Evolutionary conservation across 2,329 filamentous ascomycete species (phyloP), one percentile per base, ranked within the genome.

Genomic region (Teratosphaeria epicoccoides): DNA sequence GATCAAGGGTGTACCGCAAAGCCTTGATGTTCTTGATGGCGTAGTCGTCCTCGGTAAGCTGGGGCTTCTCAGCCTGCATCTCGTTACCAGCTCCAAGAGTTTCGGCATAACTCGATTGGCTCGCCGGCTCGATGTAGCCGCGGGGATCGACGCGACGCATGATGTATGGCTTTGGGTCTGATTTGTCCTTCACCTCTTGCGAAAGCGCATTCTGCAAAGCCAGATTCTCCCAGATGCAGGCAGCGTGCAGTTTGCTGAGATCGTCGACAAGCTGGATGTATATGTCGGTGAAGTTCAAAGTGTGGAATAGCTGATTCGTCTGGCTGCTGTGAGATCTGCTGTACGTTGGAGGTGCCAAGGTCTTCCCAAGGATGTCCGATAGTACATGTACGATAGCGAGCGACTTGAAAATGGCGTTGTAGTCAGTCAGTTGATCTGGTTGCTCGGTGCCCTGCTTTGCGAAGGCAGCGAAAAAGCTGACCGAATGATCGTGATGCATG

Each of bases 151-250:
- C 53, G 20, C 62, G 61, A 10, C 63, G 58, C 49, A 60, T 59
- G 25, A 58, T 54, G 54, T 60, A 63, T 6, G 58, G 54, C 46
- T 67, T 67, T 33, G 74, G 69, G 24, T 72, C 68, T 11, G 73
- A 73, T 40, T 69, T 66, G 46, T 70, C 68, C 55, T 72, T 71
- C 83, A 84, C 87, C 53, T 82, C 75, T 33, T 82, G 77, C 1
- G 91, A 88, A 47, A 95, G 84, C 49, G 80, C 76, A 48, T 81
- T 83, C 57, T 85, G 79, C 44, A 96, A 74, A 0, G 84, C 73
- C 29, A 90, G 85, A 58, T 94, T 87, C 68, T 98, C 91, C 68
- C 84, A 84, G n/a, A 95, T 77, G 53, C 88, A 86, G 49, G 84
- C 84, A 43, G 86, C 80, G 57, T 96, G 78, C 14, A 98, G 72